phyloP scores from a whole-genome alignment of 768 basidiomycete genomes.

The Leucocoprinus birnbaumii region DNA sequence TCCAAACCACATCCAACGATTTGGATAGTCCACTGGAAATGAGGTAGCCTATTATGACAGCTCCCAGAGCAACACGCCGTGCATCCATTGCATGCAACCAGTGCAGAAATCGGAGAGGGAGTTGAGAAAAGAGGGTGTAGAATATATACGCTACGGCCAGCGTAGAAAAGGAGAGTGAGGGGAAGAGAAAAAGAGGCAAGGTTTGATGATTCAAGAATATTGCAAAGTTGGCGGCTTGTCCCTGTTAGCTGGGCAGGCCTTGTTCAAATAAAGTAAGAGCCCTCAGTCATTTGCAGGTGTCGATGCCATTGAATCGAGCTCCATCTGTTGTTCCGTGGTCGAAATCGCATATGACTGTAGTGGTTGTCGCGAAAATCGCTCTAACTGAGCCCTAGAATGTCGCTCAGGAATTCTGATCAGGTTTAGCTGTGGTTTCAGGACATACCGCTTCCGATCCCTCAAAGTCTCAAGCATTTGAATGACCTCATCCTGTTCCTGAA shows the following conservation, averaged over 20 bases:
- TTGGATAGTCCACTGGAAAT: not conserved
- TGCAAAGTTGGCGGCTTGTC: not conserved
- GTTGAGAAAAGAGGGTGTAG: not conserved
- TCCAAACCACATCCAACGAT: slow-evolving; percentile 9
- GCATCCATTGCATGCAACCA: slow-evolving; percentile 5
- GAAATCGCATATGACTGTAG: slow-evolving; percentile 26
- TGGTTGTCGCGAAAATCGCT: slow-evolving; percentile 39
- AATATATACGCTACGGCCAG: not conserved
- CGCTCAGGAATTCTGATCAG: not conserved
- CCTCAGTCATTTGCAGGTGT: slow-evolving; percentile 47
- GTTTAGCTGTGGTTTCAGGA: not conserved
- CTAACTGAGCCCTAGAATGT: slow-evolving; percentile 48
- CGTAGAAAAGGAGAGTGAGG: not conserved
- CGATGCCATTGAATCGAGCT: slow-evolving; percentile 74
- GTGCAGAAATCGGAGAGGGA: not conserved
- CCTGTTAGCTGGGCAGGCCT: not conserved
- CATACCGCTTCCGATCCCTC: slow-evolving; percentile 61
- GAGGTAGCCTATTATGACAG: not conserved
- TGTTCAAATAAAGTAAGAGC: not conserved
- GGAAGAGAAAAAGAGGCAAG: not conserved
- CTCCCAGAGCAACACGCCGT: not conserved
- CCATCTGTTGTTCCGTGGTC: slow-evolving; percentile 43
- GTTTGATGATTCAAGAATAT: slow-evolving; percentile 1
- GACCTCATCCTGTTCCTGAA: slow-evolving; percentile 69
- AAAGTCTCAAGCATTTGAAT: slow-evolving; percentile 65